phyloP scores from a whole-genome alignment of 768 basidiomycete species.

The Tricholomella constricta region DNA sequence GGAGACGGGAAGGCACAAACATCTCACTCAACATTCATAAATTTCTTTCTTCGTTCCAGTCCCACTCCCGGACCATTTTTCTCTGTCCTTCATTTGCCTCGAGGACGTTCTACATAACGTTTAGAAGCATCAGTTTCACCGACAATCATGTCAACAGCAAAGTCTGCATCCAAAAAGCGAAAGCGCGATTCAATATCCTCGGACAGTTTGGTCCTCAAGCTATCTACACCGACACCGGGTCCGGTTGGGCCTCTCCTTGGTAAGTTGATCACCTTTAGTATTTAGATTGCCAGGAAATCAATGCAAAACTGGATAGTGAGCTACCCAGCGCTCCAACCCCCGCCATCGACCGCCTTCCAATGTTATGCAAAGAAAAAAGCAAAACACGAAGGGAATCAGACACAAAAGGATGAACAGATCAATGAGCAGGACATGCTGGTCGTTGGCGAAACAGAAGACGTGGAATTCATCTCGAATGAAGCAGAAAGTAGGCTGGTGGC shows the following conservation, averaged over 20 bases:
- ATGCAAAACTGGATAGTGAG: constrained; percentile 39
- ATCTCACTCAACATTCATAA: constrained; percentile 12
- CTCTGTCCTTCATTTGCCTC: constrained; percentile 1
- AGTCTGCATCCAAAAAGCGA: constrained; percentile 41
- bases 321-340: constrained; percentile 67
- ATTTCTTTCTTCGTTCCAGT: constrained; percentile 11
- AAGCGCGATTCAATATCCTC: constrained; percentile 20
- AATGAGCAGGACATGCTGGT: constrained; percentile 48
- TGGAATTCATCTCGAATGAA: constrained; percentile 78
- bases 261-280: constrained; percentile 14
- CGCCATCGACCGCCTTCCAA: constrained; percentile 59
- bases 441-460: constrained; percentile 79
- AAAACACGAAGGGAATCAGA: constrained; percentile 20
- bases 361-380: constrained; percentile 52
- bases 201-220: constrained; percentile 29
- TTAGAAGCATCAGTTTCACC: constrained; percentile 3
- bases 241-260: constrained; percentile 42
- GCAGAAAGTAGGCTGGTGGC: constrained; percentile 51
- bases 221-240: constrained; percentile 29
- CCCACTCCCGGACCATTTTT: constrained; percentile 15
- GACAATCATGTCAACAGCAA: constrained; percentile 36
- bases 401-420: constrained; percentile 22
- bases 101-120: neutral
- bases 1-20: constrained; percentile 14
- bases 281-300: neutral